Conservation (phyloP, 768 basidiomycete species). For the Leccinum boreale region DNA sequence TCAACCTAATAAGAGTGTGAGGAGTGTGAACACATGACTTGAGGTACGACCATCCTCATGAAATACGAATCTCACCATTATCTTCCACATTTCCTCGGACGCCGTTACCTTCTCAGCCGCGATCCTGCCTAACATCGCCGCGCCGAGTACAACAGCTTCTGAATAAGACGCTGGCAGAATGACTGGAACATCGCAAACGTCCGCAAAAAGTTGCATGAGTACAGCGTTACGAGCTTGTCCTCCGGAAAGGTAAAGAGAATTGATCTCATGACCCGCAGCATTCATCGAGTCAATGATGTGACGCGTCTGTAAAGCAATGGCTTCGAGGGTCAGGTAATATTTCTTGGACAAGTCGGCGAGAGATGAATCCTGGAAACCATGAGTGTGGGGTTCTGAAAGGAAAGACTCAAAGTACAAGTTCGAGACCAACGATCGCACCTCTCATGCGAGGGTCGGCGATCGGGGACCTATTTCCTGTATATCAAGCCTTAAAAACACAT, state of each 20-base stretch:
- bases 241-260: constrained; percentile 87
- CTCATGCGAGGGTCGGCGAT: constrained; percentile 95
- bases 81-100: constrained; percentile 76
- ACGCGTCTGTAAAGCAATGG: constrained; percentile 90
- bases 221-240: constrained; percentile 88
- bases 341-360: constrained; percentile 83
- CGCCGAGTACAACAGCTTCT: constrained; percentile 86
- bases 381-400: neutral
- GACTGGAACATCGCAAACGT: constrained; percentile 78
- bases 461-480: constrained; percentile 88
- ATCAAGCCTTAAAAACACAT: neutral
- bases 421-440: constrained; percentile 85
- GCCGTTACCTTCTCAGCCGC: constrained; percentile 62
- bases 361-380: constrained; percentile 52
- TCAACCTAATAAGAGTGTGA: constrained; percentile 57
- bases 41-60: neutral
- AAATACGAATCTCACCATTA: constrained; percentile 60
- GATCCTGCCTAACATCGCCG: constrained; percentile 90
- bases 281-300: constrained; percentile 95
- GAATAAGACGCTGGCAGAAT: constrained; percentile 74
- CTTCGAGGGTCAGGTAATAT: constrained; percentile 88
- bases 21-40: neutral
- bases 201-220: constrained; percentile 87
- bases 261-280: constrained; percentile 75
- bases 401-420: constrained; percentile 48